phyloP scores from a whole-genome alignment of 1,139 yeast genomes.

The Sugiyamaella paludigena region DNA sequence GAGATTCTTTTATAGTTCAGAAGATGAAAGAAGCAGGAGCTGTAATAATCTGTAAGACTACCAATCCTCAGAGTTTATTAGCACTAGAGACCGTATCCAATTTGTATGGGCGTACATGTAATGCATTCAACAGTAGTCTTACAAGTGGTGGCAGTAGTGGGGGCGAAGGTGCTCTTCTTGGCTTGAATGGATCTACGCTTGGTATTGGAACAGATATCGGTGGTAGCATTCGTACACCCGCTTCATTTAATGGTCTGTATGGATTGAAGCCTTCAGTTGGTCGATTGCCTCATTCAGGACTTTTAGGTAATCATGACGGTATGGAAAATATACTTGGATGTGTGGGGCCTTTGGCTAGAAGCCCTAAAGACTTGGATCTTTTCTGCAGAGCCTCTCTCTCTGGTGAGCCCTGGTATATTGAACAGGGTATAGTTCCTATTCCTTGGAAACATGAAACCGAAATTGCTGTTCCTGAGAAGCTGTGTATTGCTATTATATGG shows the following conservation, averaged over 20 bases:
- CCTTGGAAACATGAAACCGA: conserved; percentile 54
- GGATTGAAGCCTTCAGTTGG: conserved; percentile 52
- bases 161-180: conserved; percentile 61
- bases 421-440: conserved; percentile 52
- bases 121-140: conserved; percentile 46
- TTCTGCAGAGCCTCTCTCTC: conserved; percentile 56
- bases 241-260: conserved; percentile 52
- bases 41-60: conserved; percentile 54
- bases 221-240: conserved; percentile 60
- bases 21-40: conserved; percentile 50
- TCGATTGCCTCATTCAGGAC: conserved; percentile 47
- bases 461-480: conserved; percentile 8
- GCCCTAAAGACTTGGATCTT: conserved; percentile 60
- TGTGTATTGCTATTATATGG: conserved; percentile 18
- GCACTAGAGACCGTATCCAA: conserved; percentile 48
- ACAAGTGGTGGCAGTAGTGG: conserved; percentile 61
- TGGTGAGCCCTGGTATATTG: conserved; percentile 64
- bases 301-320: conserved; percentile 53
- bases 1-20: conserved; percentile 40
- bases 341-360: conserved; percentile 57
- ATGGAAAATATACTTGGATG: conserved; percentile 56
- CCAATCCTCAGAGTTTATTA: conserved; percentile 59
- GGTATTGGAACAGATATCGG: conserved; percentile 70
- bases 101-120: conserved; percentile 48
- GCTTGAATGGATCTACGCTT: conserved; percentile 46